Evolutionary conservation across 2,329 filamentous ascomycete genomes (phyloP).

Genomic region (Xenoacremonium recifei): DNA sequence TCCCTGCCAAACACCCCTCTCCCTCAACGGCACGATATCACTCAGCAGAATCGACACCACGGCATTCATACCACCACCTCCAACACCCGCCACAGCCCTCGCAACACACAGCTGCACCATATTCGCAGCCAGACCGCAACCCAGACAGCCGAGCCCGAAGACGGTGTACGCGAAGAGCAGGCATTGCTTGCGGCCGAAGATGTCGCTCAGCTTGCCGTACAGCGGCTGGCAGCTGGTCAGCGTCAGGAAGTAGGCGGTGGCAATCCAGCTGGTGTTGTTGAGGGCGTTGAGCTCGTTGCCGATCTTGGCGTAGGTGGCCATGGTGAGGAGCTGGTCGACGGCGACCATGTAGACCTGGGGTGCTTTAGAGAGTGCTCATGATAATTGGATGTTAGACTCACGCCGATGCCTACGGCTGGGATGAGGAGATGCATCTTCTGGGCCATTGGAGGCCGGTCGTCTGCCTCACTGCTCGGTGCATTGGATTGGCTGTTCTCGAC

Average conservation of each 20-base stretch:
- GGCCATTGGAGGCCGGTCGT: constrained; percentile 18
- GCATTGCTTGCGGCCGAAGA: constrained; percentile 67
- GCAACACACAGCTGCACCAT: constrained; percentile 66
- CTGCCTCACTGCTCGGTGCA: constrained; percentile 1
- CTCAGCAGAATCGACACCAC: constrained; percentile 65
- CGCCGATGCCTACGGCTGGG: constrained; percentile 38
- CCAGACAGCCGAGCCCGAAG: constrained; percentile 63
- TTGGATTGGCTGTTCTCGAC: constrained; percentile 12
- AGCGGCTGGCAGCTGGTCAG: constrained; percentile 73
- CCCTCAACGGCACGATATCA: constrained; percentile 67
- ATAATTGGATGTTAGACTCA: constrained; percentile 15
- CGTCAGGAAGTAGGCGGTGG: constrained; percentile 67
- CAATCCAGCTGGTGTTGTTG: constrained; percentile 75
- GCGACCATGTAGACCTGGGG: constrained; percentile 67
- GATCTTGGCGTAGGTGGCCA: constrained; percentile 76
- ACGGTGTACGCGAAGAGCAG: constrained; percentile 63
- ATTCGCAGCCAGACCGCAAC: constrained; percentile 61
- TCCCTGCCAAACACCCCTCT: constrained; percentile 73
- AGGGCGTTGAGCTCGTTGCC: constrained; percentile 73
- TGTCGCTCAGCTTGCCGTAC: constrained; percentile 69
- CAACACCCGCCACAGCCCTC: constrained; percentile 53
- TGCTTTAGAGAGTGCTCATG: neutral
- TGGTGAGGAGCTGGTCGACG: constrained; percentile 73
- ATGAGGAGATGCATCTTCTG: constrained; percentile 38
- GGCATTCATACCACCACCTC: constrained; percentile 70